A percentile compares a stretch with the other conserved stretches of the same genome.
Evolutionary conservation across 192 early-diverging fungal genomes (phyloP).

Genomic region (Thamnidium elegans): DNA sequence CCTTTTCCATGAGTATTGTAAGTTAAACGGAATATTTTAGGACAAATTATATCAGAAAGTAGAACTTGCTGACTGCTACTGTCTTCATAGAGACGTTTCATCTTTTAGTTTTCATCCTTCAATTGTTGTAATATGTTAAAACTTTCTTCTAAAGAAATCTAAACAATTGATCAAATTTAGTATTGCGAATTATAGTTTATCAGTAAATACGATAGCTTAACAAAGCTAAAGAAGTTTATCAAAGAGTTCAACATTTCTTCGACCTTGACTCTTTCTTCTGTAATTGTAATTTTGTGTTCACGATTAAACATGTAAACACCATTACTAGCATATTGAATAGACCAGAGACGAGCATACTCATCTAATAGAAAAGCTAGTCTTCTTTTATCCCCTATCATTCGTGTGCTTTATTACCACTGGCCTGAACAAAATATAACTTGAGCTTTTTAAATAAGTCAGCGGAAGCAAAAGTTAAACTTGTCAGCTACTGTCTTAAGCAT

Average conservation of each 20-base stretch:
- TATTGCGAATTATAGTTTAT: too few species aligned
- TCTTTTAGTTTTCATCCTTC: background rate
- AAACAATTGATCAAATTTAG: background rate
- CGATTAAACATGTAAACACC: background rate
- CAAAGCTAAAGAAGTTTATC: background rate
- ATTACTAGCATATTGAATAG: background rate
- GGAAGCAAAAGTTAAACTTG: background rate
- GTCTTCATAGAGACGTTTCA: background rate
- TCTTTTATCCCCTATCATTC: background rate
- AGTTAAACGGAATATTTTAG: background rate
- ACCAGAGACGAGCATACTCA: background rate
- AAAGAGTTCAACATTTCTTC: background rate
- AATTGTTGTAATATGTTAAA: background rate
- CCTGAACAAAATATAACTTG: background rate
- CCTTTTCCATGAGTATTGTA: background rate
- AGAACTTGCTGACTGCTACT: background rate
- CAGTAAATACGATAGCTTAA: background rate
- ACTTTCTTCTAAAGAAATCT: background rate
- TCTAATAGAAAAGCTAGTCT: background rate
- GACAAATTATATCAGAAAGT: background rate
- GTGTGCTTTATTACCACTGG: background rate
- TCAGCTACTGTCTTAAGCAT: background rate
- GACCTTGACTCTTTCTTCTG: background rate
- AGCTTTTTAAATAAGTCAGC: background rate
- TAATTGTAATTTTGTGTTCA: background rate